A percentile compares a stretch with the other conserved stretches of the same genome.
phyloP scores from a whole-genome alignment of 345 rosid genomes.

The Heritiera littoralis region DNA sequence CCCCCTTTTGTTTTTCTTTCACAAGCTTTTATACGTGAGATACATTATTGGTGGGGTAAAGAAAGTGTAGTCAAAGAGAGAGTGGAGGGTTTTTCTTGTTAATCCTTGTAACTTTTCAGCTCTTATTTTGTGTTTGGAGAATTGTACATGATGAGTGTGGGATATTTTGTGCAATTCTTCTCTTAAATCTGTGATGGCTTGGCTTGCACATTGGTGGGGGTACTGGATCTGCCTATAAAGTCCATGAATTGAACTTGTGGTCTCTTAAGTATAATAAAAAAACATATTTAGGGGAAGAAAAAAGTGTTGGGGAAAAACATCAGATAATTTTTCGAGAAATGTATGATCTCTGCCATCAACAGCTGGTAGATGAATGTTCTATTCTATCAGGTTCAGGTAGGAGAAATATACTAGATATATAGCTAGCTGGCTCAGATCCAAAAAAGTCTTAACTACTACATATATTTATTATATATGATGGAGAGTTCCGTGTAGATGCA shows the following conservation, averaged over 20 bases:
- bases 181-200: neutral
- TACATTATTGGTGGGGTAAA: constrained; percentile 23
- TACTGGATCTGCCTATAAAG: too few relatives aligned
- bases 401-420: neutral
- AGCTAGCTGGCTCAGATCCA: neutral
- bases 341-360: neutral
- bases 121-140: constrained; percentile 11
- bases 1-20: constrained; percentile 17
- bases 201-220: too few relatives aligned
- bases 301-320: neutral
- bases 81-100: neutral
- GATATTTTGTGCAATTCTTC: constrained; percentile 30
- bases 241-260: neutral
- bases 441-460: neutral
- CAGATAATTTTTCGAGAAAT: neutral
- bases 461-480: neutral
- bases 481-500: neutral
- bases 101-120: neutral
- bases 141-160: constrained; percentile 24
- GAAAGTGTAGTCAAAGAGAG: constrained; percentile 19
- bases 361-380: constrained; percentile 17
- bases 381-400: neutral
- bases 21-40: constrained; percentile 32
- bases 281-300: neutral
- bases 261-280: too few relatives aligned